Percentiles rank a stretch among this genome's conserved stretches.
phyloP scores from a whole-genome alignment of 441 rosid genomes.

The Bruguiera hainesii region DNA sequence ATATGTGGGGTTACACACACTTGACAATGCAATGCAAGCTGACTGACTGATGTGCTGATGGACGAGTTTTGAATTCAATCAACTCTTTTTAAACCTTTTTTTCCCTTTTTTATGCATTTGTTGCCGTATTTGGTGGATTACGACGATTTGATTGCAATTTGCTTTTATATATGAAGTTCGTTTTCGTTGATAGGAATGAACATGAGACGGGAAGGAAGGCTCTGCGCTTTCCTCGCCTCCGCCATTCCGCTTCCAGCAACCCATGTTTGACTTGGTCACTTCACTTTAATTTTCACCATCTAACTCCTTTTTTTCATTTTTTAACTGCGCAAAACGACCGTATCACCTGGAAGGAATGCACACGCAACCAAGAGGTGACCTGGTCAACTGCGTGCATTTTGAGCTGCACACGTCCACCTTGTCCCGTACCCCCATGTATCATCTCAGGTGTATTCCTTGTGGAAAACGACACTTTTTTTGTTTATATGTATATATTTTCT shows the following conservation, averaged over 20 bases:
- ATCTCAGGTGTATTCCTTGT: too few relatives aligned
- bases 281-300: too few relatives aligned
- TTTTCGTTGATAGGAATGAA: background rate
- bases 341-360: background rate
- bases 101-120: conserved; percentile 16
- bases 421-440: too few relatives aligned
- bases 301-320: background rate
- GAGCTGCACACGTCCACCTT: too few relatives aligned
- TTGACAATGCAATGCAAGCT: too few relatives aligned
- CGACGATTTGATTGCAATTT: background rate
- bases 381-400: background rate
- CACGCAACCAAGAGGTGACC: background rate
- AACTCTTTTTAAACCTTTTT: too few relatives aligned
- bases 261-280: background rate
- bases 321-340: background rate
- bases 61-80: too few relatives aligned
- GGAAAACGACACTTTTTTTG: too few relatives aligned
- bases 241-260: background rate
- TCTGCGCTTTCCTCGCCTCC: too few relatives aligned
- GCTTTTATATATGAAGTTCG: background rate
- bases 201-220: background rate
- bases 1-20: too few relatives aligned
- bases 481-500: too few relatives aligned
- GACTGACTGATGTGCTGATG: too few relatives aligned
- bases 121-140: conserved; percentile 8